A percentile compares a stretch with the other conserved stretches of the same genome.
These are phyloP conservation scores for Monosporascus ibericus DNA, from an alignment of 2,329 filamentous ascomycete species.

Conservation along the genomic window DNA sequence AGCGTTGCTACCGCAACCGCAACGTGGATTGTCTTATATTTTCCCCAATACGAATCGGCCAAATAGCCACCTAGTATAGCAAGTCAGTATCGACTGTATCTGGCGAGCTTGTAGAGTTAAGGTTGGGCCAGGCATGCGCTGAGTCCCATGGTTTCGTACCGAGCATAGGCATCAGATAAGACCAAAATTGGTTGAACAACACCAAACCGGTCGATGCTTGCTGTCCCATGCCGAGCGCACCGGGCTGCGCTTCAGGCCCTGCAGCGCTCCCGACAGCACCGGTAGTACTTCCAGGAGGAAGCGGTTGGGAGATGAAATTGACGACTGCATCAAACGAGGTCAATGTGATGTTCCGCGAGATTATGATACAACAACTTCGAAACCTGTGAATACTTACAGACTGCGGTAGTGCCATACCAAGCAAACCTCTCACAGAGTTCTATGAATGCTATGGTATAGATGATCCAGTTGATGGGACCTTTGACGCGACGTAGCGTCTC, in stretches of 20 bases:
- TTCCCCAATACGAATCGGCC: slow-evolving; percentile 56
- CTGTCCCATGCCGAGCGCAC: slow-evolving; percentile 46
- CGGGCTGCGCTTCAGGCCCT: slow-evolving; percentile 31
- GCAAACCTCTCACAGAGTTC: slow-evolving; percentile 60
- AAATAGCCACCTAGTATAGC: slow-evolving; percentile 33
- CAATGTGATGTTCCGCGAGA: neutral
- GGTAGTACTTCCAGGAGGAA: slow-evolving; percentile 41
- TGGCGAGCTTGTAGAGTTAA: too few species aligned
- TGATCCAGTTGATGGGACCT: slow-evolving; percentile 46
- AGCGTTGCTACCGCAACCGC: slow-evolving; percentile 51
- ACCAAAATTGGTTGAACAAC: slow-evolving; percentile 26
- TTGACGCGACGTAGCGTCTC: slow-evolving; percentile 45
- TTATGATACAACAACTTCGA: neutral
- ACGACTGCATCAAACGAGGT: slow-evolving; percentile 33
- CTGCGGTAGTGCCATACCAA: slow-evolving; percentile 57
- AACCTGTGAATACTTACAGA: slow-evolving; percentile 38
- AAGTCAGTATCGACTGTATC: neutral
- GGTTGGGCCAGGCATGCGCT: neutral
- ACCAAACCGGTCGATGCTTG: slow-evolving; percentile 20
- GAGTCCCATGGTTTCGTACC: slow-evolving; percentile 11
- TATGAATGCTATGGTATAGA: slow-evolving; percentile 56
- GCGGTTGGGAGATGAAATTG: slow-evolving; percentile 57
- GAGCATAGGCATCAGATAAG: slow-evolving; percentile 25
- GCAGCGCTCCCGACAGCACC: slow-evolving; percentile 31
- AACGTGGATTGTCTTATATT: slow-evolving; percentile 56